These are phyloP conservation scores for Pichia sp. DNA, from an alignment of 1,139 yeast genomes.

Conservation along the genomic window DNA sequence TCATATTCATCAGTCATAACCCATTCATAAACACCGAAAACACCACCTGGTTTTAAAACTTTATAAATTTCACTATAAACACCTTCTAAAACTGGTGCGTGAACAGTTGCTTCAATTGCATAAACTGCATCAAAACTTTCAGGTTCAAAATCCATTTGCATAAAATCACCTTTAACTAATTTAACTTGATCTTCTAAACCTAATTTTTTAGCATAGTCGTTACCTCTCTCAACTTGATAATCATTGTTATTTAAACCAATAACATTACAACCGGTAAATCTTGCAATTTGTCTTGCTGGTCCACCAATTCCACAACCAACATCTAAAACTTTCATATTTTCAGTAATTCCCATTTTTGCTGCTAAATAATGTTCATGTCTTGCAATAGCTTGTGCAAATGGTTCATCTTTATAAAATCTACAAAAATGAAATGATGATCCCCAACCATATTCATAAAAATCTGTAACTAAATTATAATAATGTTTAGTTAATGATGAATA, in stretches of 20 bases:
- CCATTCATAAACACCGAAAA: conserved; percentile 98
- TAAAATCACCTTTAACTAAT: conserved; percentile 96
- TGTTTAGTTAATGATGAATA: conserved; percentile 91
- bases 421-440: conserved; percentile 99
- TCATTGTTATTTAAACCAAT: conserved; percentile 96
- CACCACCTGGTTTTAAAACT: conserved; percentile 96
- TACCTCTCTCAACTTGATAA: conserved; percentile 92
- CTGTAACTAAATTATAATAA: conserved; percentile 94
- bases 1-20: conserved; percentile 95
- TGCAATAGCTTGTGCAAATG: conserved; percentile 91
- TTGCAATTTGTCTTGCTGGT: conserved; percentile 92
- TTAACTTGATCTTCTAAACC: conserved; percentile 67
- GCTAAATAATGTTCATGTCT: conserved; percentile 97
- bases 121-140: conserved; percentile 92
- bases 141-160: conserved; percentile 96
- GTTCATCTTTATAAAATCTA: conserved; percentile 88
- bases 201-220: conserved; percentile 63
- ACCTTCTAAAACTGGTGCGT: conserved; percentile 95
- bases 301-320: conserved; percentile 99
- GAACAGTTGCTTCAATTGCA: conserved; percentile 98
- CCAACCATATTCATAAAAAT: conserved; percentile 98
- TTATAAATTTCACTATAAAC: conserved; percentile 93
- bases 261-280: conserved; percentile 83
- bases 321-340: conserved; percentile 84
- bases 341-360: conserved; percentile 70